Evolutionary conservation across 352 stramenopile genomes (phyloP), one percentile per base, ranked within the genome.

Genomic region (Aphanomyces astaci): DNA sequence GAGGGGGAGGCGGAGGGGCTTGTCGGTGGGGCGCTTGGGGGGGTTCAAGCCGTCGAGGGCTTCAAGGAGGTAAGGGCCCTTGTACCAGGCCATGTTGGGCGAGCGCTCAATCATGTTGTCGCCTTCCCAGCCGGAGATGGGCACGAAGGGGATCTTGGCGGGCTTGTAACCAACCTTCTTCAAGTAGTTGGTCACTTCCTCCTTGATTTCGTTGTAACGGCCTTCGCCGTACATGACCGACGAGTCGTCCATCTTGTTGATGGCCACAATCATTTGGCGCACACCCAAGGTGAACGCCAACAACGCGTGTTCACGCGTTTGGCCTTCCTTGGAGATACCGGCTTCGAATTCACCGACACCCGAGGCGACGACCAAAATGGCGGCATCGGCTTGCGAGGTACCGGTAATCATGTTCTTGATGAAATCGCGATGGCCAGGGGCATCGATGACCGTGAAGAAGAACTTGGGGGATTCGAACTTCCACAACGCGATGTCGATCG

Each of bases 351-450:
- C 95, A 75, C 86, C 86, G 43, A 91, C 76, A 32, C 78, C 85
- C 15, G 95, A 94, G 72, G 97, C 87, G 31, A 99, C 87, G 30
- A 99, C 89, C 10, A 99, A 79, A 71, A 99, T 80, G 45, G 96
- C 96, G 64, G 95, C 93, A 86, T 99, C 96, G n/a, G 96, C 96
- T 80, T 98, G 96, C 70, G 92, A 97, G 15, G 95, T 98, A 59
- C 96, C 96, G 45, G 96, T 98, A 76, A 99, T 99, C 96, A 99
- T 99, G 81, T 99, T 99, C 92, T 99, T 99, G 80, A 99, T 99
- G 81, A 98, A 99, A 77, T 99, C 96, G 76, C 93, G 86, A 82
- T 99, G 95, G 36, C 96, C 97, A 45, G 97, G 97, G 43, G 94
- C 88, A 87, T 99, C 96, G 78, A 99, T 98, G 63, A 99, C 86